These are phyloP conservation scores for Agaricus bisporus DNA, from an alignment of 768 basidiomycete genomes.

Conservation along the genomic window DNA sequence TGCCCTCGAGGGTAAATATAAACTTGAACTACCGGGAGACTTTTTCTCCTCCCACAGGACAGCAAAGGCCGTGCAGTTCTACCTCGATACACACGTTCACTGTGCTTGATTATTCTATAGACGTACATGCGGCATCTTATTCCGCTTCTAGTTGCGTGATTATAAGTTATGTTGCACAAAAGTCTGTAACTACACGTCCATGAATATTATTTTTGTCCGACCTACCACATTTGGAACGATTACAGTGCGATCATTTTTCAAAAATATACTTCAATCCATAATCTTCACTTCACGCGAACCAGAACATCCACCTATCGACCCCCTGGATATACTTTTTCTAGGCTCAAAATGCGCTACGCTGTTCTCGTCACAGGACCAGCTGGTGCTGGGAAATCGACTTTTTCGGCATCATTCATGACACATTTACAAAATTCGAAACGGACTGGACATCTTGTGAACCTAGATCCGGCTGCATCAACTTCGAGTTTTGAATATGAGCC, in stretches of 20 bases:
- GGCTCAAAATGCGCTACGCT: constrained; percentile 72
- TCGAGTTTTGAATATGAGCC: constrained; percentile 91
- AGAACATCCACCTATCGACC: not conserved
- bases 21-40: constrained; percentile 36
- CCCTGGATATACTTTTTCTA: not conserved
- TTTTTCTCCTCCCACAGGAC: constrained; percentile 39
- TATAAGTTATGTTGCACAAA: too few relatives aligned
- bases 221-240: too few relatives aligned
- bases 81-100: constrained; percentile 16
- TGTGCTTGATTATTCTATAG: not conserved
- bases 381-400: constrained; percentile 96
- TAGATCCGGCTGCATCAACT: constrained; percentile 88
- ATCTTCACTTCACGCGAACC: not conserved
- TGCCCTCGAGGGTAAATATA: constrained; percentile 34
- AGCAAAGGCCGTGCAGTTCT: constrained; percentile 29
- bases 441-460: constrained; percentile 88
- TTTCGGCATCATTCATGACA: constrained; percentile 81
- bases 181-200: too few relatives aligned
- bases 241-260: not conserved
- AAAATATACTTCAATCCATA: not conserved
- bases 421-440: constrained; percentile 82
- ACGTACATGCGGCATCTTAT: too few relatives aligned
- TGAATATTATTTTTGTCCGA: too few relatives aligned
- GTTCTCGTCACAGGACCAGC: constrained; percentile 93
- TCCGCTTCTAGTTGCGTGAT: too few relatives aligned